Evolutionary conservation across 2,329 filamentous ascomycete species (phyloP), one percentile per base, ranked within the genome.

Genomic region (Botrytis aclada): DNA sequence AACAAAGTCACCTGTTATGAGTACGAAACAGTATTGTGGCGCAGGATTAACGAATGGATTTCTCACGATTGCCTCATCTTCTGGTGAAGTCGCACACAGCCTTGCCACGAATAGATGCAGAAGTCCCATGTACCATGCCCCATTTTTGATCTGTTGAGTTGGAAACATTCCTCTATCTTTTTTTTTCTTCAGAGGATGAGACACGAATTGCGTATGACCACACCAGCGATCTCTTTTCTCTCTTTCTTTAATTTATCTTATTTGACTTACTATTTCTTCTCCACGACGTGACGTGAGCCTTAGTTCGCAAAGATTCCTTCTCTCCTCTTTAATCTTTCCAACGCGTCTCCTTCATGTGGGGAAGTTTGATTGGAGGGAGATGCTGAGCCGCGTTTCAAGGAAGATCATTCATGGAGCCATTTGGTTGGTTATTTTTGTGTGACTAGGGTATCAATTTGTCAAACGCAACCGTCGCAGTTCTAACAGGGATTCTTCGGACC

Each of bases 361-460:
- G 56, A 66, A 43, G 69, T 74, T 72, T 76, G 72, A 76, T 77
- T 76, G 74, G 75, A 76, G 61, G 62, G 69, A 60, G 61, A 37
- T 58, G 69, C 72, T 72, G 69, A 74, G 73, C 70, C 73, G 73
- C 72, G 75, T 76, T 77, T 76, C 74, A 76, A 71, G 71, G 37
- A 51, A 62, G 72, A 70, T 67, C 63, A 67, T 67, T 66, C 61
- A 67, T 67, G 51, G 39, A 72, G 51, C 39, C 18, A 54, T 67
- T 69, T 69, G 71, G 58, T 72, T 72, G 71, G 71, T 22, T 62
- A n/a, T 45, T 69, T 41, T 47, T 54, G 47, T 60, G 32, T 39
- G 29, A 32, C 64, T n/a, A 69, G 64, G 65, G 43, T 62, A 22
- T 62, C 51, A 34, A 41, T 71, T 67, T 56, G 51, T 65, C 62